Conservation (phyloP, 768 basidiomycete genomes). For the Boletus speciosus region DNA sequence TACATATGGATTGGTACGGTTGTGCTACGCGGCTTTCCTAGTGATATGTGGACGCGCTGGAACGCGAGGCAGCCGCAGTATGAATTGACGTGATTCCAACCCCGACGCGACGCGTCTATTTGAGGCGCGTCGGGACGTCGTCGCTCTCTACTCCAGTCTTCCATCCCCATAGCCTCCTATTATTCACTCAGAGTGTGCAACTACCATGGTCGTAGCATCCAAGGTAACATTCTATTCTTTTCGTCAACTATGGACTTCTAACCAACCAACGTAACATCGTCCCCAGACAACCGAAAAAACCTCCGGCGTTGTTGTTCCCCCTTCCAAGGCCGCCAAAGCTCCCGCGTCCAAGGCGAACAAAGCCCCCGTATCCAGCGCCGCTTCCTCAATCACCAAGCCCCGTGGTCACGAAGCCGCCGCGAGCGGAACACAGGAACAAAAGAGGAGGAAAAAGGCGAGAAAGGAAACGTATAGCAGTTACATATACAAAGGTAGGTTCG, state of each 20-base stretch:
- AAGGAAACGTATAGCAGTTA: conserved; percentile 64
- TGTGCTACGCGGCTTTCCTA: background rate
- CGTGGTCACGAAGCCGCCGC: conserved; percentile 28
- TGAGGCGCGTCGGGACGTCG: conserved; percentile 8
- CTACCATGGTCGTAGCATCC: background rate
- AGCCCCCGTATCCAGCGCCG: conserved; percentile 45
- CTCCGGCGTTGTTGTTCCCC: conserved; percentile 18
- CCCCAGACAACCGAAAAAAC: background rate
- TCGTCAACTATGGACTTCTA: background rate
- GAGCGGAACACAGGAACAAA: conserved; percentile 34
- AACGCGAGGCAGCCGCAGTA: too few species aligned
- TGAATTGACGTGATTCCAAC: background rate
- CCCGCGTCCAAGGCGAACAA: conserved; percentile 48
- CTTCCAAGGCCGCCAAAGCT: conserved; percentile 30
- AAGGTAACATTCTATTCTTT: background rate
- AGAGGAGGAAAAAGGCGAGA: conserved; percentile 54
- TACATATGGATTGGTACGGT: background rate
- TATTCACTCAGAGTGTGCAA: background rate
- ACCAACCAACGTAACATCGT: background rate
- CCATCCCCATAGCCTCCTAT: background rate
- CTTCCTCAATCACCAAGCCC: conserved; percentile 24
- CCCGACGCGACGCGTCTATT: conserved; percentile 19
- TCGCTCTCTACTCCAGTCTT: too few species aligned
- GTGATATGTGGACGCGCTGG: too few species aligned
- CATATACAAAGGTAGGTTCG: conserved; percentile 52